Conservation (phyloP, 768 basidiomycete species). For the Cystobasidium onofrii region DNA sequence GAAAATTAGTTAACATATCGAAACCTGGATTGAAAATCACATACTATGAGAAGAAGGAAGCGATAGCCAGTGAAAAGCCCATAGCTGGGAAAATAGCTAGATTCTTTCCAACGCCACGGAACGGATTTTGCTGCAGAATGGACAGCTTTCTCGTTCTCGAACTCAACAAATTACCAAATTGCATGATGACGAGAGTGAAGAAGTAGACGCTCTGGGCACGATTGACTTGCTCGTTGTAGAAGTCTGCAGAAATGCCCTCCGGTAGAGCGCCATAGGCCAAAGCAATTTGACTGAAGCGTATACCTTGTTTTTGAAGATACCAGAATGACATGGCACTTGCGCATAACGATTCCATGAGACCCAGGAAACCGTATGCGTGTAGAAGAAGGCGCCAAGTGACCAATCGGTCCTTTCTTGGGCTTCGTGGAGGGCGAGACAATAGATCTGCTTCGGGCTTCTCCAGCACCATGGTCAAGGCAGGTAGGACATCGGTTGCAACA, state of each 20-base stretch:
- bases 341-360: slow-evolving; percentile 51
- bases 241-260: slow-evolving; percentile 31
- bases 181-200: slow-evolving; percentile 55
- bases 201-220: slow-evolving; percentile 55
- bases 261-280: slow-evolving; percentile 50
- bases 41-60: slow-evolving; percentile 46
- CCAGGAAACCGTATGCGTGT: slow-evolving; percentile 58
- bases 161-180: slow-evolving; percentile 52
- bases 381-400: slow-evolving; percentile 53
- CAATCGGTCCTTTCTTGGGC: slow-evolving; percentile 55
- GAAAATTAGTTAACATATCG: slow-evolving; percentile 46
- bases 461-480: slow-evolving; percentile 54
- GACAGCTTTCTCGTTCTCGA: slow-evolving; percentile 55
- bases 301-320: slow-evolving; percentile 42
- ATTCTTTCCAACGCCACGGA: slow-evolving; percentile 45
- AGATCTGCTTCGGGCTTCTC: slow-evolving; percentile 60
- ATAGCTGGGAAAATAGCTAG: slow-evolving; percentile 52
- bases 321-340: slow-evolving; percentile 46
- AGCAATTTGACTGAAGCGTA: slow-evolving; percentile 52
- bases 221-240: slow-evolving; percentile 43
- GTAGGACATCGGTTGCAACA: slow-evolving; percentile 55
- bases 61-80: slow-evolving; percentile 49
- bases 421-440: slow-evolving; percentile 54
- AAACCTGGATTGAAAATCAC: slow-evolving; percentile 34
- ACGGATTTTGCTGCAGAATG: slow-evolving; percentile 55